These are phyloP conservation scores for Fonsecaea erecta DNA, from an alignment of 2,329 filamentous ascomycete species.

Conservation along the genomic window DNA sequence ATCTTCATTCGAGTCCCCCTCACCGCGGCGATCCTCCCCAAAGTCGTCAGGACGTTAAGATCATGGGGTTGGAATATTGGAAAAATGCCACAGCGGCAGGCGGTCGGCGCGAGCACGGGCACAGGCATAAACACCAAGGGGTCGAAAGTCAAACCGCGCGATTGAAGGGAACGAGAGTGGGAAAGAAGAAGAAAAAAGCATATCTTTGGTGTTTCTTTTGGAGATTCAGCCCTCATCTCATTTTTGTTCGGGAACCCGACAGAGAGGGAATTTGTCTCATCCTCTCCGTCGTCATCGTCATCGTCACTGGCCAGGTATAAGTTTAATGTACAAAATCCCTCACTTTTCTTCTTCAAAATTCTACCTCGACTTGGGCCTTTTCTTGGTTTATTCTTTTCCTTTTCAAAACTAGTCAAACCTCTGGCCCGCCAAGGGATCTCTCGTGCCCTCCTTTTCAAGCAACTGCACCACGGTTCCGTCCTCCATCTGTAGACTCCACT, in stretches of 20 bases:
- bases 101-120: conserved; percentile 30
- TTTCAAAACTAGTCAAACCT: conserved; percentile 6
- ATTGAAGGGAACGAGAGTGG: too few species aligned
- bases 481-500: conserved; percentile 81
- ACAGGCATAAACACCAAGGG: conserved; percentile 33
- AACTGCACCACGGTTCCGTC: conserved; percentile 73
- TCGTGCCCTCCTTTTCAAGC: conserved; percentile 49
- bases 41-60: conserved; percentile 86
- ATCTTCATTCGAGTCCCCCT: conserved; percentile 95
- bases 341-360: neutral
- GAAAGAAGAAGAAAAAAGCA: too few species aligned
- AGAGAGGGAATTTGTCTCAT: too few species aligned
- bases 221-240: conserved; percentile 8
- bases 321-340: conserved; percentile 21
- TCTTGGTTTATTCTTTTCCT: neutral
- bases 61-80: conserved; percentile 96
- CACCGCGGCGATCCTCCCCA: conserved; percentile 87
- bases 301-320: neutral
- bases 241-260: neutral
- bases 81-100: conserved; percentile 57
- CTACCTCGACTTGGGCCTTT: too few species aligned
- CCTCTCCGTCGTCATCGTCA: neutral
- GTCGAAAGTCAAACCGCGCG: conserved; percentile 37
- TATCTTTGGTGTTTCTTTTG: neutral
- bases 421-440: conserved; percentile 30